Percentiles rank a stretch among this genome's conserved stretches.
Conservation (phyloP, 2,329 filamentous ascomycete species). For the Rutstroemia sp. region DNA sequence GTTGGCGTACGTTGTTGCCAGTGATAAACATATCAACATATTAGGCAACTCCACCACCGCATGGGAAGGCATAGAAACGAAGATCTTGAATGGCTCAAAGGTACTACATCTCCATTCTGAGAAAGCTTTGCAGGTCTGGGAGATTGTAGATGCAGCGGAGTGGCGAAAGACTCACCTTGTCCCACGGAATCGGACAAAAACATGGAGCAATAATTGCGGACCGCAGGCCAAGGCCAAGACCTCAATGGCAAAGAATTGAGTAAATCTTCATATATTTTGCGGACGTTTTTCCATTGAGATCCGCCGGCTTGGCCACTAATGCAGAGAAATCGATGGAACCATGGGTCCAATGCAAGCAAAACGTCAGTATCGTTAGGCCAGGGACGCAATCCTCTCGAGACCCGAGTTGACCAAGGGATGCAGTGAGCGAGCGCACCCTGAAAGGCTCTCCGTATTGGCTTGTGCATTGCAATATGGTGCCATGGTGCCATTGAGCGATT, state of each 20-base stretch:
- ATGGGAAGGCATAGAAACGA: slow-evolving; percentile 32
- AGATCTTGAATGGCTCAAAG: slow-evolving; percentile 28
- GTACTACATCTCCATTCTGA: slow-evolving; percentile 27
- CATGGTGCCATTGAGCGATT: slow-evolving; percentile 19
- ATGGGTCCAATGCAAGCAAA: slow-evolving; percentile 19
- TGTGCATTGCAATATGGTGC: slow-evolving; percentile 12
- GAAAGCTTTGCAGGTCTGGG: slow-evolving; percentile 27
- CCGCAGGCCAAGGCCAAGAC: slow-evolving; percentile 5
- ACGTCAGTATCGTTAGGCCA: slow-evolving; percentile 24
- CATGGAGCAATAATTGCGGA: slow-evolving; percentile 4
- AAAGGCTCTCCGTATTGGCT: not conserved
- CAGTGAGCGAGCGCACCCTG: slow-evolving; percentile 1
- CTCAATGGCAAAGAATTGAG: slow-evolving; percentile 2
- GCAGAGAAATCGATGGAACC: slow-evolving; percentile 20
- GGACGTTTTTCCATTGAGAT: slow-evolving; percentile 17
- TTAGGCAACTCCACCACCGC: slow-evolving; percentile 55
- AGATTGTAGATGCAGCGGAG: slow-evolving; percentile 27
- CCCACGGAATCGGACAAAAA: slow-evolving; percentile 7
- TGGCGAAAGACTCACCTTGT: slow-evolving; percentile 27
- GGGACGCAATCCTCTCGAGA: slow-evolving; percentile 20
- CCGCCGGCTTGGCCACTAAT: slow-evolving; percentile 28
- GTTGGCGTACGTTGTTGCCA: slow-evolving; percentile 83
- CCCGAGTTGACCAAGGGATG: slow-evolving; percentile 10
- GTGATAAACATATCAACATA: slow-evolving; percentile 58
- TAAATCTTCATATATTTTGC: slow-evolving; percentile 8